Evolutionary conservation across 2,329 filamentous ascomycete genomes (phyloP).

Genomic region (Mollisiaceae sp.): DNA sequence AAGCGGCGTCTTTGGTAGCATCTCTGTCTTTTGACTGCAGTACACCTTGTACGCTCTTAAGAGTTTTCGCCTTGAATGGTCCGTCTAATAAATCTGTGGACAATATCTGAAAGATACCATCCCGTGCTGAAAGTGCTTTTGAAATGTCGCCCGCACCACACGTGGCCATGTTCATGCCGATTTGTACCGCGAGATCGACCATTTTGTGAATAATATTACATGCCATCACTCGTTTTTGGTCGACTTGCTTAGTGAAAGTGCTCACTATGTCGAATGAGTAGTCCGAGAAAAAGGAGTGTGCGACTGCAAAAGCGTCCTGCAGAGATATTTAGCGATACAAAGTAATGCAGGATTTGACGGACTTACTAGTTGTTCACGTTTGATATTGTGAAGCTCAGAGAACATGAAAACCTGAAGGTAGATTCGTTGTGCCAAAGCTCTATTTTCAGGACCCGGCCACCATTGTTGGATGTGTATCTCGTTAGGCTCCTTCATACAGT

Average conservation of each 20-base stretch:
- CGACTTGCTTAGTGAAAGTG: background rate
- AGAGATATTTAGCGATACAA: background rate
- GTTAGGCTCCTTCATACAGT: conserved; percentile 18
- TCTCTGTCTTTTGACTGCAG: background rate
- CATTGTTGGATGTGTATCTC: conserved; percentile 12
- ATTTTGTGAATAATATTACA: background rate
- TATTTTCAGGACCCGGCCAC: conserved; percentile 12
- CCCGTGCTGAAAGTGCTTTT: background rate
- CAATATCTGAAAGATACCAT: background rate
- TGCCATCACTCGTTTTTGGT: no score
- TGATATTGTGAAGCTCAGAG: background rate
- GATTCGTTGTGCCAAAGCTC: conserved; percentile 19
- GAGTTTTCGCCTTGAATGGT: background rate
- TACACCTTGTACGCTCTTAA: background rate
- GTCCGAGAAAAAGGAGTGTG: background rate
- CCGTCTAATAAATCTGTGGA: background rate
- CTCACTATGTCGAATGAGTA: background rate
- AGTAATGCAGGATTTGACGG: background rate
- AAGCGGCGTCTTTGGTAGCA: background rate
- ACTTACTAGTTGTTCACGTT: background rate
- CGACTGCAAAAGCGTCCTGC: background rate
- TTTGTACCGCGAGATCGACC: background rate
- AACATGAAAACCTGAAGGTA: conserved; percentile 20
- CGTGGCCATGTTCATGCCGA: background rate
- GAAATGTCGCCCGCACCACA: background rate